phyloP scores from a whole-genome alignment of 768 basidiomycete genomes.

The Exidia glandulosa region DNA sequence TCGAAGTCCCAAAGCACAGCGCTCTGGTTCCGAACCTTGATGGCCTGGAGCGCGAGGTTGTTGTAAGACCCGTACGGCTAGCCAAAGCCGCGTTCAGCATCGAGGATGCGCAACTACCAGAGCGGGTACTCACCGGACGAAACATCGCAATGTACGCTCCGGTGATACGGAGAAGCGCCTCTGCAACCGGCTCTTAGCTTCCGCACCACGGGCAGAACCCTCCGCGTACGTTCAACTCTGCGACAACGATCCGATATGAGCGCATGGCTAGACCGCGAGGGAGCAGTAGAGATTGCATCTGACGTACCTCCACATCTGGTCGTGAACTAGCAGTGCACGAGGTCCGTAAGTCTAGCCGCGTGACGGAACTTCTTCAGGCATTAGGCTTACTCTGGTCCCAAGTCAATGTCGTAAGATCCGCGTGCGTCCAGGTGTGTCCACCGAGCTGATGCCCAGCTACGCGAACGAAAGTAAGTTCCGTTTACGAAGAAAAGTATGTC shows the following conservation, averaged over 20 bases:
- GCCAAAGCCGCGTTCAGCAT: conserved; percentile 30
- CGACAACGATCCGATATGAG: not conserved
- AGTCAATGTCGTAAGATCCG: conserved; percentile 21
- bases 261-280: not conserved
- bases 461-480: not conserved
- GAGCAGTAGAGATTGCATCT: not conserved
- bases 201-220: not conserved
- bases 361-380: not conserved
- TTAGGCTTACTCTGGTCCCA: conserved; percentile 15
- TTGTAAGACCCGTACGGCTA: conserved; percentile 33
- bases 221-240: not conserved
- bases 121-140: conserved; percentile 20
- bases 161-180: not conserved
- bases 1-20: conserved; percentile 15
- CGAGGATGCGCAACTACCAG: conserved; percentile 30
- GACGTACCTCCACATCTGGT: conserved; percentile 20
- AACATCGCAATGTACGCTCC: not conserved
- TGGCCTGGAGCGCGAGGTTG: conserved; percentile 22
- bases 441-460: conserved; percentile 31
- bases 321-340: conserved; percentile 14
- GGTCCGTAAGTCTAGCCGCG: not conserved
- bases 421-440: conserved; percentile 37
- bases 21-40: conserved; percentile 13
- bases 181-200: not conserved
- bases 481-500: not conserved